Evolutionary conservation across 1,284 basidiomycete species (phyloP).

Genomic region (Trichosporon inkin): DNA sequence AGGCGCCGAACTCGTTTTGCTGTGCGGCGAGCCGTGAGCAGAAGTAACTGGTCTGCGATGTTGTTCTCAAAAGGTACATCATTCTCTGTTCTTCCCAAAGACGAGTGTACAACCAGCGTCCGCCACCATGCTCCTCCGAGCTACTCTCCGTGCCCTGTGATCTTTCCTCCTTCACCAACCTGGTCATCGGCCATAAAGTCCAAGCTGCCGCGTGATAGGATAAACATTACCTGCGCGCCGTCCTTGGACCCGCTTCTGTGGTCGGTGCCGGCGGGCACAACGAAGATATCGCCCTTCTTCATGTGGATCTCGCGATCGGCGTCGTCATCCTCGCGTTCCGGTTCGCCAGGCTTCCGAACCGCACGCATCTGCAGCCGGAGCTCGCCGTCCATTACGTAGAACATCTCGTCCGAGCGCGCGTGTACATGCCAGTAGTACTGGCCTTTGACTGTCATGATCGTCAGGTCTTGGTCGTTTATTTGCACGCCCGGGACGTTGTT

Average conservation of each 20-base stretch:
- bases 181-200: constrained; percentile 15
- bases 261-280: constrained; percentile 10
- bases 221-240: constrained; percentile 13
- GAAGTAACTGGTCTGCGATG: too few relatives aligned
- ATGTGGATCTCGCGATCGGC: background rate
- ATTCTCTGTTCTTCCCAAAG: too few relatives aligned
- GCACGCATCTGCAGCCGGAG: constrained; percentile 7
- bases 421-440: constrained; percentile 16
- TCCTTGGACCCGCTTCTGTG: constrained; percentile 4
- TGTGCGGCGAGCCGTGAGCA: too few relatives aligned
- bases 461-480: constrained; percentile 14
- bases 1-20: too few relatives aligned
- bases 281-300: constrained; percentile 12
- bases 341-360: background rate
- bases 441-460: constrained; percentile 12
- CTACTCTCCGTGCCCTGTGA: constrained; percentile 3
- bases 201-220: constrained; percentile 2
- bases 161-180: constrained; percentile 7
- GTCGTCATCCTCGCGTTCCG: background rate
- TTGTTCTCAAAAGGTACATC: too few relatives aligned
- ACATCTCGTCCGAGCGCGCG: constrained; percentile 11
- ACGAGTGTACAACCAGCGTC: background rate
- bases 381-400: constrained; percentile 16
- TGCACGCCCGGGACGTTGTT: constrained; percentile 2
- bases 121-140: background rate